Evolutionary conservation across 2,329 filamentous ascomycete species (phyloP).

Genomic region (Fusarium pseudoanthophilum): DNA sequence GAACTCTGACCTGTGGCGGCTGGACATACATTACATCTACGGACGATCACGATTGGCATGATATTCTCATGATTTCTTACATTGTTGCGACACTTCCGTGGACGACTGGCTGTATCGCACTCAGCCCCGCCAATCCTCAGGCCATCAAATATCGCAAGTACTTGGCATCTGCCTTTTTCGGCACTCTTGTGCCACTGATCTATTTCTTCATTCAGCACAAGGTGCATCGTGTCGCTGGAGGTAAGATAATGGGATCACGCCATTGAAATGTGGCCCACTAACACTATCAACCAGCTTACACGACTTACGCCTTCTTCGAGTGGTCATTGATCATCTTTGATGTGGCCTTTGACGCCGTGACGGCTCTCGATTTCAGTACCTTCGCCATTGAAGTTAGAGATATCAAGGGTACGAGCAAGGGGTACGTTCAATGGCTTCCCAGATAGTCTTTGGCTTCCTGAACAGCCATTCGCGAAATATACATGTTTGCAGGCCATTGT

Average conservation of each 20-base stretch:
- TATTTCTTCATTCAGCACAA: constrained; percentile 99
- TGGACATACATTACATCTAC: constrained; percentile 99
- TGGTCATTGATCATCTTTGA: constrained; percentile 96
- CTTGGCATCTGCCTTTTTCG: constrained; percentile 86
- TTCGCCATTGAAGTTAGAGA: constrained; percentile 92
- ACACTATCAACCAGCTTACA: constrained; percentile 76
- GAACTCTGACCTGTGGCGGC: constrained; percentile 93
- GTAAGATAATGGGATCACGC: constrained; percentile 61
- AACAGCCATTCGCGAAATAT: constrained; percentile 46
- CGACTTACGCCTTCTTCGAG: constrained; percentile 97
- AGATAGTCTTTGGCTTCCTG: constrained; percentile 68
- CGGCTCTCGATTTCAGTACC: constrained; percentile 87
- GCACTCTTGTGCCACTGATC: constrained; percentile 86
- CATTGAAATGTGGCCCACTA: constrained; percentile 20
- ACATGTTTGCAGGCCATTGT: constrained; percentile 46
- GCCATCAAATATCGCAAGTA: constrained; percentile 92
- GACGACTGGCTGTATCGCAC: constrained; percentile 88
- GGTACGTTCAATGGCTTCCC: constrained; percentile 98
- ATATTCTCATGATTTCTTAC: constrained; percentile 99
- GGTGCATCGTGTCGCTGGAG: constrained; percentile 91
- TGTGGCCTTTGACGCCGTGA: constrained; percentile 95
- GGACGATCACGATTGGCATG: constrained; percentile 98
- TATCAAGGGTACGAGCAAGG: constrained; percentile 89
- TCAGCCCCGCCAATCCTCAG: constrained; percentile 85
- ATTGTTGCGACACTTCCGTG: constrained; percentile 93